Percentiles rank a stretch among this genome's conserved stretches.
Conservation (phyloP, 352 stramenopile genomes). For the Albugo candida region DNA sequence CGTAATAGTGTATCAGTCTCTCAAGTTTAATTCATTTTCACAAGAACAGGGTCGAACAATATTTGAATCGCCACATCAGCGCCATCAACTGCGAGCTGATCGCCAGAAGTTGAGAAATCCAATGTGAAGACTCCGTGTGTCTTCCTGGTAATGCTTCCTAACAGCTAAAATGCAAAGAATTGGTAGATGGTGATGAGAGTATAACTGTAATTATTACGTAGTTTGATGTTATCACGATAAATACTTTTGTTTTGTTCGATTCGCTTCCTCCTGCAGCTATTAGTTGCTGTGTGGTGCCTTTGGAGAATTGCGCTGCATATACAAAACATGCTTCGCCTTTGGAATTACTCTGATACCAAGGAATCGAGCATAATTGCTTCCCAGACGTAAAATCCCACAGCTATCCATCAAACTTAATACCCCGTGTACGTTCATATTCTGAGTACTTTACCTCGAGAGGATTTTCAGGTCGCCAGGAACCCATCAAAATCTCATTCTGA, state of each 20-base stretch:
- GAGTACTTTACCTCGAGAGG: conserved; percentile 36
- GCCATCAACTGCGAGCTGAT: conserved; percentile 74
- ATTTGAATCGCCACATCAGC: conserved; percentile 73
- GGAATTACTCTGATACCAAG: conserved; percentile 74
- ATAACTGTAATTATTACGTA: neutral
- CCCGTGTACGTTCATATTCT: neutral
- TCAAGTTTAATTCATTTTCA: too few species aligned
- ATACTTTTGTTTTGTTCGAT: conserved; percentile 83
- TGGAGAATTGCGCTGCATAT: conserved; percentile 79
- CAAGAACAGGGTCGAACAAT: too few species aligned
- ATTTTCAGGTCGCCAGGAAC: conserved; percentile 78
- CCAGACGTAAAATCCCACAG: conserved; percentile 81
- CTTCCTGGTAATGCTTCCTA: conserved; percentile 67
- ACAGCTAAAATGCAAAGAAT: conserved; percentile 13
- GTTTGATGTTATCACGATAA: conserved; percentile 47
- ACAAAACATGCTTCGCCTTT: conserved; percentile 66
- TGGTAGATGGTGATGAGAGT: too few species aligned
- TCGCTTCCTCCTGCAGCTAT: conserved; percentile 74
- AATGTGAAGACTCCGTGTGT: conserved; percentile 72
- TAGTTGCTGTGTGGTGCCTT: conserved; percentile 35
- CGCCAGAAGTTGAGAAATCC: conserved; percentile 46
- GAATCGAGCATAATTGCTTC: conserved; percentile 47
- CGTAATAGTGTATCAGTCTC: too few species aligned
- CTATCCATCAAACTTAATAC: neutral
- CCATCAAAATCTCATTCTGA: conserved; percentile 69